A percentile compares a stretch with the other conserved stretches of the same genome.
Evolutionary conservation across 306 rosid species (phyloP).

Genomic region (Luffa acutangula): DNA sequence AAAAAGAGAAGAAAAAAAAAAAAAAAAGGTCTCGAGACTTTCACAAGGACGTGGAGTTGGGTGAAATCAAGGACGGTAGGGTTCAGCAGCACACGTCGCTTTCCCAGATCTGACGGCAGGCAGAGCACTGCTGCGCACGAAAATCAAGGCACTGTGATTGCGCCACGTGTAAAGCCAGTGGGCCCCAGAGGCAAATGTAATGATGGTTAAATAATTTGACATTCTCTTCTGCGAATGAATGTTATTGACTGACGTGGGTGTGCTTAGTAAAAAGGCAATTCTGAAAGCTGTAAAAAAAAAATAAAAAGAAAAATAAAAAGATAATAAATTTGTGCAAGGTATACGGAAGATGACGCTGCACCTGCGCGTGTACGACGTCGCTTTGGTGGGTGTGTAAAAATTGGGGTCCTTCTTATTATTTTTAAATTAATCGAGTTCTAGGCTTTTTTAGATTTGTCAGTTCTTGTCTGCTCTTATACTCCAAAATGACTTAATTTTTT

Average conservation of each 20-base stretch:
- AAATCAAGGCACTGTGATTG: neutral
- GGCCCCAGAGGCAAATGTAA: neutral
- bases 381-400: neutral
- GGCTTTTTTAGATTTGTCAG: neutral
- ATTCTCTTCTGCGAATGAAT: constrained; percentile 1
- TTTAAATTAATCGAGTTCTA: too few species aligned
- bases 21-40: neutral
- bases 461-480: neutral
- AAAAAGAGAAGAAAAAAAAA: neutral
- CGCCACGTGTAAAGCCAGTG: neutral
- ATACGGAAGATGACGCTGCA: neutral
- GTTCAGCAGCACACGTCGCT: neutral
- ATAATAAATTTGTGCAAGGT: neutral
- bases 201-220: constrained; percentile 11
- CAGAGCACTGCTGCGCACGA: neutral
- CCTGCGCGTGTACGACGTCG: constrained; percentile 3
- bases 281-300: neutral
- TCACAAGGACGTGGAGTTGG: constrained; percentile 3
- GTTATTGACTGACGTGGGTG: neutral
- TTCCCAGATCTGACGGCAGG: constrained; percentile 1
- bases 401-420: neutral
- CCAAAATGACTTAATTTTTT: neutral
- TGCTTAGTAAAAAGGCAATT: neutral
- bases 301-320: neutral
- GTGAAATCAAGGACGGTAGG: constrained; percentile 12